These are phyloP conservation scores for Sporisorium exsertum DNA, from an alignment of 1,284 basidiomycete species.

Conservation along the genomic window DNA sequence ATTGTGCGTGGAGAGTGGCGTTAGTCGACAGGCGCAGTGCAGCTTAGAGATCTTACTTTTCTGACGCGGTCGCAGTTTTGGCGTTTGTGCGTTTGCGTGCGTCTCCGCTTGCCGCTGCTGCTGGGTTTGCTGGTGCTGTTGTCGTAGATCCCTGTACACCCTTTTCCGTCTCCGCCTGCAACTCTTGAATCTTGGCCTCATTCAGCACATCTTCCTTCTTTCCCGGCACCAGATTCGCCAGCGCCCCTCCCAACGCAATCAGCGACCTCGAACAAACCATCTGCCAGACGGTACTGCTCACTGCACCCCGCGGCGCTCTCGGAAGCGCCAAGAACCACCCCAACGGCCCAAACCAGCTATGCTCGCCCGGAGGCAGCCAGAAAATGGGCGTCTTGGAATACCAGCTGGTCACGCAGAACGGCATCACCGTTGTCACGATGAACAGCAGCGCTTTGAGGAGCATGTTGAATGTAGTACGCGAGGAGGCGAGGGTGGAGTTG, in stretches of 20 bases:
- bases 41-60: slow-evolving; percentile 27
- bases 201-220: slow-evolving; percentile 30
- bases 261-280: slow-evolving; percentile 46
- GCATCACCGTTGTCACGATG: slow-evolving; percentile 58
- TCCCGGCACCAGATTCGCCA: slow-evolving; percentile 24
- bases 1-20: background rate
- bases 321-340: slow-evolving; percentile 58
- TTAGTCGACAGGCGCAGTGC: background rate
- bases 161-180: slow-evolving; percentile 12
- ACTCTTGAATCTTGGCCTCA: slow-evolving; percentile 16
- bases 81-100: slow-evolving; percentile 32
- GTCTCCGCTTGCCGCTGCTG: background rate
- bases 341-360: slow-evolving; percentile 60
- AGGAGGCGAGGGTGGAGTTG: slow-evolving; percentile 69
- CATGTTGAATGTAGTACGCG: slow-evolving; percentile 50
- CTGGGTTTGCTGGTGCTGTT: background rate
- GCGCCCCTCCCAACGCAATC: slow-evolving; percentile 12
- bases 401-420: slow-evolving; percentile 64
- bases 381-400: slow-evolving; percentile 66
- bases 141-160: background rate
- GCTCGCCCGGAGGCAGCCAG: slow-evolving; percentile 59
- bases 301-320: slow-evolving; percentile 54
- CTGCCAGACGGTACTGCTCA: slow-evolving; percentile 51
- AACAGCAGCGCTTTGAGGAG: slow-evolving; percentile 61
- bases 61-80: slow-evolving; percentile 7